Evolutionary conservation across 768 basidiomycete genomes (phyloP), one percentile per base, ranked within the genome.

Genomic region (Galerina sulciceps): DNA sequence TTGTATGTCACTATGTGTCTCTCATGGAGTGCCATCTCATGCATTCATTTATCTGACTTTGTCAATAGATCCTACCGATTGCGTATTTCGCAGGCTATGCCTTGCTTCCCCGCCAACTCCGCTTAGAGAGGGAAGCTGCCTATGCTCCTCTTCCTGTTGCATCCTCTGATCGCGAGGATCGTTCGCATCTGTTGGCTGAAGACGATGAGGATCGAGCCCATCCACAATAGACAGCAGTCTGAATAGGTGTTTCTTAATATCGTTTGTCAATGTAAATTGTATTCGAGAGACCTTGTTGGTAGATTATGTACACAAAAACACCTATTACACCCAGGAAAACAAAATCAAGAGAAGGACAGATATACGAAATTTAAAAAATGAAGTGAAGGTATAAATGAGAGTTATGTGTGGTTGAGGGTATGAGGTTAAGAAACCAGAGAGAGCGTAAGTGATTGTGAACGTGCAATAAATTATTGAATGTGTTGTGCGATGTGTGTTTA

Each of bases 1-100:
- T 79, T 44, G 83, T 83, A 71, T 59, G 81, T 71, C 15, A 45
- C 20, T 83, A 71, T 59, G 81, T 71, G 17, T 47, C 20, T 41
- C 8, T 15, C 18, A 31, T 18, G 4, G 9, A 14, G 40, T 13
- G 11, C 13, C 1, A 10, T 37, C 55, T 53, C 47, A 51, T 40
- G 36, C 34, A 14, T 15, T 49, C 10, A 23, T 15, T 36, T 17
- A 10, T n/a, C 42, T 44, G 38, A 17, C 52, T 52, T 52, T n/a
- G 51, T 13, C 14, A 42, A 20, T 53, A 83, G 82, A 35, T 76
- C n/a, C 57, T 83, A 13, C 77, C 79, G 9, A 48, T 80, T 10
- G 70, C 76, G 18, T 86, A 87, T 65, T 64, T 80, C 47, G 67
- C 69, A 8, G 85, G 85, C 1, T 73, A 79, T 38, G 67, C 67